Evolutionary conservation across 176 grass and related monocot genomes (phyloP).

Genomic region (Oryza glaberrima): DNA sequence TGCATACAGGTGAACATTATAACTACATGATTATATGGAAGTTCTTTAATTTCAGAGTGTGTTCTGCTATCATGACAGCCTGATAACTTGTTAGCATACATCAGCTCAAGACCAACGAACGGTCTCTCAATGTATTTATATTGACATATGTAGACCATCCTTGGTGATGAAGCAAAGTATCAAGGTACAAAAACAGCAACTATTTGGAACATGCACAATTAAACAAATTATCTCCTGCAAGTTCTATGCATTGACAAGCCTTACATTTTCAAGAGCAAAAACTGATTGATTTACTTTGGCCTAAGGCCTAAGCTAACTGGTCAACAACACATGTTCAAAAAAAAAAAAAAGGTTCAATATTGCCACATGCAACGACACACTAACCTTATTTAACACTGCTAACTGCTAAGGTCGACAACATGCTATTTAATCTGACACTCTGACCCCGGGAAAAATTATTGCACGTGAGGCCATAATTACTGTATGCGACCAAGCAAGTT

Average conservation of each 20-base stretch:
- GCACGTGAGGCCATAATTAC: not conserved
- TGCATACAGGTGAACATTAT: conserved; percentile 14
- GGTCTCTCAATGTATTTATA: not conserved
- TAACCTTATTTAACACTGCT: not conserved
- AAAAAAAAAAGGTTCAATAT: not conserved
- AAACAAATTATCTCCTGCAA: not conserved
- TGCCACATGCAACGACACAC: not conserved
- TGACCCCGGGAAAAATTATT: not conserved
- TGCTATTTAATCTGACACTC: not conserved
- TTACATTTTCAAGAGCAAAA: not conserved
- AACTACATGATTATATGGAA: not conserved
- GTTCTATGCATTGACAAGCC: not conserved
- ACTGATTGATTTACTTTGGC: conserved; percentile 4
- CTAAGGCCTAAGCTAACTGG: not conserved
- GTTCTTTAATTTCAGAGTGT: not conserved
- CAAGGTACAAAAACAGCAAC: not conserved
- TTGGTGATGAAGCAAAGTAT: conserved; percentile 35
- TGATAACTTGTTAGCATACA: conserved; percentile 1
- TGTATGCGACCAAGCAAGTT: not conserved
- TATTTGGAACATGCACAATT: not conserved
- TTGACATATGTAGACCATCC: conserved; percentile 25
- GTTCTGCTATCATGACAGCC: not conserved
- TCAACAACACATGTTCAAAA: conserved; percentile 11
- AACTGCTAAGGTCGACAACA: not conserved
- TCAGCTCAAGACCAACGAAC: not conserved